Evolutionary conservation across 371 early-diverging fungal genomes (phyloP).

Genomic region (Mucor indicus): DNA sequence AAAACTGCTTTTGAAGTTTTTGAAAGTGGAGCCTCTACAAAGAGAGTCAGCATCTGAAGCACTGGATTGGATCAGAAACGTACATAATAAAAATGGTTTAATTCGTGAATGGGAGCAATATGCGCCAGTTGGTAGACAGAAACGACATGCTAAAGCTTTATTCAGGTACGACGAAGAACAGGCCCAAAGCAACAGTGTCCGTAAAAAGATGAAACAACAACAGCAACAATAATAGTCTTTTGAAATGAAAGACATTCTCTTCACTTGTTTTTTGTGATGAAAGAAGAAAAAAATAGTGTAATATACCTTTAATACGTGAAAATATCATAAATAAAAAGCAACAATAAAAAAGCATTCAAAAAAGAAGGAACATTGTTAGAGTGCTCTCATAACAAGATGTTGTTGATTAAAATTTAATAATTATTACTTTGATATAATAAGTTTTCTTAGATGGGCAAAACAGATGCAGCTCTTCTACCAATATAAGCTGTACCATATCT

Average conservation of each 20-base stretch:
- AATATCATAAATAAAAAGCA: no score
- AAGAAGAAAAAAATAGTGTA: no score
- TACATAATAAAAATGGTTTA: slow-evolving; percentile 21
- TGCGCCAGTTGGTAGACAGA: slow-evolving; percentile 31
- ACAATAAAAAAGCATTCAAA: no score
- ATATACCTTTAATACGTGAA: no score
- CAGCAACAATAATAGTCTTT: no score
- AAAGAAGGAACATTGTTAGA: no score
- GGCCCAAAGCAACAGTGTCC: neutral
- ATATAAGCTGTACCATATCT: slow-evolving; percentile 46
- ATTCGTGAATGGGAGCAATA: slow-evolving; percentile 37
- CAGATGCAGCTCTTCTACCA: slow-evolving; percentile 44
- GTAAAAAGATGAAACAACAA: neutral
- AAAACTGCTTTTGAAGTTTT: slow-evolving; percentile 39
- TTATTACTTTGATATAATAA: no score
- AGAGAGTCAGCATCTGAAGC: slow-evolving; percentile 43
- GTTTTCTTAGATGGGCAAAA: slow-evolving; percentile 39
- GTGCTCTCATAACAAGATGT: no score
- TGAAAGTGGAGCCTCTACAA: slow-evolving; percentile 45
- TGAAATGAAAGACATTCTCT: no score
- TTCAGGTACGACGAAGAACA: slow-evolving; percentile 16
- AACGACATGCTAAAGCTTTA: slow-evolving; percentile 27
- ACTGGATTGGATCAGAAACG: slow-evolving; percentile 34
- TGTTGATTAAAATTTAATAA: no score
- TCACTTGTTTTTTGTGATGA: no score